Evolutionary conservation across 371 early-diverging fungal genomes (phyloP).

Genomic region (Aphelidium insulamus): DNA sequence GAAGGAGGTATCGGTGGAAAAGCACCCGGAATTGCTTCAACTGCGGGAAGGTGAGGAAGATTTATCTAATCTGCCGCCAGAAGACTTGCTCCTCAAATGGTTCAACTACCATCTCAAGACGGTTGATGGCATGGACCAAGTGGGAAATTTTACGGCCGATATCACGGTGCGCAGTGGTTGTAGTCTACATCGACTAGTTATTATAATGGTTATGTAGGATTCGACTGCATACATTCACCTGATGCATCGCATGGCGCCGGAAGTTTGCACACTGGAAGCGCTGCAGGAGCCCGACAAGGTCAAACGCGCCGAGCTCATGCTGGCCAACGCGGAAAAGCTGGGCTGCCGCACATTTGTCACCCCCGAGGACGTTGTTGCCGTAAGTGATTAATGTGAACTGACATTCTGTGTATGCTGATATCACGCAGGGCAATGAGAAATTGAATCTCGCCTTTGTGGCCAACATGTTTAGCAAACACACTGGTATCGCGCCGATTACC

Average conservation of each 20-base stretch:
- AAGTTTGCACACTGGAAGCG: too few species aligned
- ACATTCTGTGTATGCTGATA: too few species aligned
- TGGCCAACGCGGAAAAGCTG: constrained; percentile 71
- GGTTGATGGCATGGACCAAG: constrained; percentile 60
- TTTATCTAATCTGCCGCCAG: constrained; percentile 71
- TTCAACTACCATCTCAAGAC: constrained; percentile 92
- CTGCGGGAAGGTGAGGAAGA: constrained; percentile 73
- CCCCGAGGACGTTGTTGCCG: constrained; percentile 67
- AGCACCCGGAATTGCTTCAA: constrained; percentile 88
- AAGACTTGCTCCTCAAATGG: constrained; percentile 87
- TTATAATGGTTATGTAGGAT: too few species aligned
- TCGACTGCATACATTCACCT: too few species aligned
- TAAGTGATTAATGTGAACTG: too few species aligned
- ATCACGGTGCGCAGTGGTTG: too few species aligned
- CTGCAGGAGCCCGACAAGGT: too few species aligned
- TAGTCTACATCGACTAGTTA: too few species aligned
- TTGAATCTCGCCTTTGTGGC: constrained; percentile 90
- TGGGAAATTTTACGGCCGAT: too few species aligned
- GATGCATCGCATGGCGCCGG: too few species aligned
- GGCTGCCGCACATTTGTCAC: constrained; percentile 81
- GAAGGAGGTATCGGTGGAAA: constrained; percentile 81
- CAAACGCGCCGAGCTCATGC: constrained; percentile 61
- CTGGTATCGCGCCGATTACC: constrained; percentile 79
- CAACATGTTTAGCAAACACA: constrained; percentile 79
- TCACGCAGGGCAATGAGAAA: constrained; percentile 90